A percentile compares a stretch with the other conserved stretches of the same genome.
phyloP scores from a whole-genome alignment of 2,329 filamentous ascomycete species.

The Trichoderma asperellum region DNA sequence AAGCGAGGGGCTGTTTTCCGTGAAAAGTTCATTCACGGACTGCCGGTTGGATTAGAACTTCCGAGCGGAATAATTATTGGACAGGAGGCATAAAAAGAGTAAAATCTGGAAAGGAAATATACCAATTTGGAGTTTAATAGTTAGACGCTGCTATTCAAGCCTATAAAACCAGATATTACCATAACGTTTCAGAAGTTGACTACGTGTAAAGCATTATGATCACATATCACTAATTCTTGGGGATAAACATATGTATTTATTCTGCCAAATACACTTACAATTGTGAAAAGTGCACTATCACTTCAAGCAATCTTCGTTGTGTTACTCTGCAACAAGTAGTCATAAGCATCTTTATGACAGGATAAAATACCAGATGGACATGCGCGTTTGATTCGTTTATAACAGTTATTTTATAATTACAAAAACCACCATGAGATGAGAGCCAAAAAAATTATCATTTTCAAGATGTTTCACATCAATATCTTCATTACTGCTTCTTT shows the following conservation, averaged over 20 bases:
- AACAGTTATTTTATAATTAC: not conserved
- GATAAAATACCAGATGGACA: not conserved
- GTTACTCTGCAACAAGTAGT: not conserved
- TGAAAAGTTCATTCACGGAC: constrained; percentile 47
- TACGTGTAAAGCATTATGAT: not conserved
- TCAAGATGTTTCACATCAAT: not conserved
- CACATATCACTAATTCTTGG: rapidly evolving
- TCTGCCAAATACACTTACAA: no score
- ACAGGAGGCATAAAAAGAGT: constrained; percentile 14
- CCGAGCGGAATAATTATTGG: constrained; percentile 52
- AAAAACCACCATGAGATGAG: not conserved
- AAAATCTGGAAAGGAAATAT: not conserved
- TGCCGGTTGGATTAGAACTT: constrained; percentile 53
- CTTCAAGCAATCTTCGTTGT: not conserved
- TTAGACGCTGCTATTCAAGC: not conserved
- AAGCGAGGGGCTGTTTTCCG: constrained; percentile 41
- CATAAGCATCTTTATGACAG: not conserved
- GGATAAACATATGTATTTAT: not conserved
- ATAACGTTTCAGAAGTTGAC: not conserved
- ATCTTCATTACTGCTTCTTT: constrained; percentile 11
- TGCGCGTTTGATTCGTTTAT: not conserved
- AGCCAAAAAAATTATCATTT: not conserved
- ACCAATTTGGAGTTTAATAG: not conserved
- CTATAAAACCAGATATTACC: not conserved
- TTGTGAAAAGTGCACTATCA: not conserved